Evolutionary conservation across 495 filamentous ascomycete genomes (phyloP), one percentile per base, ranked within the genome.

Genomic region (Parmelia sp.): DNA sequence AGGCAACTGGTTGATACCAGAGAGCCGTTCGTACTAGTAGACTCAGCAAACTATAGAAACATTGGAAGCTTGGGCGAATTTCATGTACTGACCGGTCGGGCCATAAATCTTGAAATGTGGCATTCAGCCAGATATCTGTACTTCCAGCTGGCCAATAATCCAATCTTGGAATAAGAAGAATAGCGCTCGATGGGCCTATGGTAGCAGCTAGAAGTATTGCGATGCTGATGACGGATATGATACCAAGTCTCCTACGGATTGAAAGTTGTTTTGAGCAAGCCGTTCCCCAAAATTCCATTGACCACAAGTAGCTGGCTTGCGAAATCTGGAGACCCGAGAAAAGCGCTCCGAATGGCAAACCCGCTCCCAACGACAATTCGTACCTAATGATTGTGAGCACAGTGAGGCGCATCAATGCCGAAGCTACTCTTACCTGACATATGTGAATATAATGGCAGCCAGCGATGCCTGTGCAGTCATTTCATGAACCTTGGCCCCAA

Each of bases 71-170:
- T 29, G 5, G 37, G 8, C 5, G 44, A 39, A 39, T 39, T 39
- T 21, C n/a, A n/a, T 17, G 21, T 17, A 65, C 62, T 68, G 2
- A 65, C 62, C 27, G 23, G 36, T 35, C n/a, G 11, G 69, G 69
- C 66, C 67, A 72, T 11, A 72, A 21, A 23, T 71, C 59, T 12
- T 71, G 57, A 39, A 31, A 29, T 23, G 69, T 73, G 11, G 65
- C 61, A 59, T 73, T 73, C 4, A 71, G 45, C 69, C 71, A 72
- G 53, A 73, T 69, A 23, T 64, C 33, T 1, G 69, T 73, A 10
- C 60, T 64, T 7, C 71, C 71, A 31, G 62, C 71, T 11, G 67
- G 69, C 69, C 67, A 71, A 29, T 66, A 64, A 21, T 62, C 62
- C n/a, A 65, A 33, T 25, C 58, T 56, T 12, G 68, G 70, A 21